Evolutionary conservation across 108 stramenopile species (phyloP), one percentile per base, ranked within the genome.

Genomic region (Skeletonema grethae): DNA sequence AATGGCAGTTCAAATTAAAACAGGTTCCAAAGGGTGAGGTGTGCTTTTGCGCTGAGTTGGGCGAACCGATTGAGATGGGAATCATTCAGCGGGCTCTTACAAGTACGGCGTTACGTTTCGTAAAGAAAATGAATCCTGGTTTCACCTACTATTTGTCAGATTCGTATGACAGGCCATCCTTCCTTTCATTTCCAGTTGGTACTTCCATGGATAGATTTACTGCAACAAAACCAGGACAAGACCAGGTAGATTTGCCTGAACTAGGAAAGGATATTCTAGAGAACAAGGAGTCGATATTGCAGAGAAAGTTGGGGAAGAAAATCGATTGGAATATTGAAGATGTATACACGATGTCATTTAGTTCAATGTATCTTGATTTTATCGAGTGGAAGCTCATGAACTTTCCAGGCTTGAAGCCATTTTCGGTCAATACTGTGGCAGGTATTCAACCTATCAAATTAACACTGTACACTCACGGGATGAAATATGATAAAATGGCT

Each of bases 1-100:
- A 97, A 76, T 95, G 90, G 64, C 97, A 96, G 74, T 67, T 92
- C 36, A 82, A 82, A 61, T 64, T 97, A 60, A 97, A 95, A 75
- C 89, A 90, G 67, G 24, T 90, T 18, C 89, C 91, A 1, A 34
- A 67, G 24, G 89, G 87, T 4, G 80, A 81, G 16, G 65, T 96
- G 3, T 96, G 87, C 65, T 87, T 96, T 77, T 87, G 91, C 13
- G 86, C 83, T 59, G 92, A 95, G 64, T 56, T 96, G 32, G 88
- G 91, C 12, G 84, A 95, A 61, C 89, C 93, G 1, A 77, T 91
- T 24, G 85, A 87, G 39, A 85, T 95, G 90, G 97, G 97, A 15
- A 85, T 97, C 55, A 84, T 97, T 53, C 91, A 92, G 18, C 85
- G 91, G 30, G 92, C 97, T 5, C 82, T 97, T 63, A 90, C 92